Base-by-base conservation (phyloP, 2,329 filamentous ascomycete genomes). In the Xylariaceae sp. region DNA sequence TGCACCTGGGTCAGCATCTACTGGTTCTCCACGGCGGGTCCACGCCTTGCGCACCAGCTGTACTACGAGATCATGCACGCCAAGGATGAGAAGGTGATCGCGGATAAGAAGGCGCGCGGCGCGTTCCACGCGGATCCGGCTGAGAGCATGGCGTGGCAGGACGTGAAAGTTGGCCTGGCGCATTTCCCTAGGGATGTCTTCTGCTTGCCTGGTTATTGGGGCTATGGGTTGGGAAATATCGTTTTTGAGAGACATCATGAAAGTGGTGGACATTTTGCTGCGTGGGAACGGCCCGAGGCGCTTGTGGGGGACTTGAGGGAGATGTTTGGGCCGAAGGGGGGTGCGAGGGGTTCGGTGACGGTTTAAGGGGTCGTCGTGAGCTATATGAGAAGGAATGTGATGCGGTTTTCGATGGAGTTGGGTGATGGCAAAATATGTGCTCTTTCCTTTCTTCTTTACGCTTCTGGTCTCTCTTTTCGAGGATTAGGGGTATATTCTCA, bases 1-100 rank as follows among this genome's bases (percentile, higher is more conserved):
- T 73, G 90, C 23, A 89, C 85, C 0, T 93, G 89, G 89, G 73
- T 92, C 0, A 83, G 79, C 55, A 81, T 92, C 17, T 92, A 92
- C 71, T 84, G 81, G 67, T 92, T 92, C 73, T 86, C 82, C 10
- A 80, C 75, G 0, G 85, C 87, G 1, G 88, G 89, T 0, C 83
- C 88, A 10, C 61, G 83, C 2, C 86, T 88, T 0, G 83, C 81
- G 58, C 68, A 84, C 5, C 72, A 86, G 7, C 88, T 92, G 41
- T 93, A 93, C 73, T 90, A 91, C 65, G 88, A 92, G 71, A 72
- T 76, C 0, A 71, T 67, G 4, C 83, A 85, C 60, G 67, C 72
- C 18, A 51, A 85, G 82, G 0, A 82, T 82, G 51, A 83, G 82
- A 0, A 82, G 85, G 62, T 85, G 82, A 0, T 66, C 86, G 0